phyloP scores from a whole-genome alignment of 140 eudicot genomes.

The Bidens hawaiensis region DNA sequence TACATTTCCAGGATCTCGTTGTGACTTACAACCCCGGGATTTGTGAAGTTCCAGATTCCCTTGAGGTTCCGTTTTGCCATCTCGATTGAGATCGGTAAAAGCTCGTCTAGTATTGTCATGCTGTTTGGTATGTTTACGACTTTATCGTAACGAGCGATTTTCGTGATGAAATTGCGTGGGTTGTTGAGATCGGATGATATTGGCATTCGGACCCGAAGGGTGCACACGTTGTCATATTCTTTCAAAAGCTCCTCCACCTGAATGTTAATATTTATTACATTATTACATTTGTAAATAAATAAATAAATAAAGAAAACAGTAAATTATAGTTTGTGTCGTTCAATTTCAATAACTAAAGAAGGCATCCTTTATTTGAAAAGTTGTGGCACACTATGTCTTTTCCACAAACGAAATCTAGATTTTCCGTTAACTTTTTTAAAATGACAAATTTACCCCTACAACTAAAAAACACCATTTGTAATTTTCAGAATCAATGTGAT shows the following conservation, averaged over 20 bases:
- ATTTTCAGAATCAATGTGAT: too few relatives aligned
- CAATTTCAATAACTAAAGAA: too few relatives aligned
- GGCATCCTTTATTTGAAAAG: too few relatives aligned
- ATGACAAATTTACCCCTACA: too few relatives aligned
- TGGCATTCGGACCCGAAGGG: too few relatives aligned
- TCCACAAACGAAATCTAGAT: too few relatives aligned
- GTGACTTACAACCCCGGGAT: slow-evolving; percentile 92
- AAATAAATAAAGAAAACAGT: too few relatives aligned
- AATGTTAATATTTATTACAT: neutral
- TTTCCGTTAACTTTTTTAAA: too few relatives aligned
- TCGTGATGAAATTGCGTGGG: slow-evolving; percentile 91
- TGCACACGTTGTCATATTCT: slow-evolving; percentile 70
- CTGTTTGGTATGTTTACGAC: slow-evolving; percentile 95
- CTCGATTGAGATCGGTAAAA: too few relatives aligned
- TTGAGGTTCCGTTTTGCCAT: slow-evolving; percentile 61
- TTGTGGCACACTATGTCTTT: too few relatives aligned
- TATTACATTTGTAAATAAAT: neutral
- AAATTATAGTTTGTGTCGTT: too few relatives aligned
- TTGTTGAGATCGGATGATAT: slow-evolving; percentile 80
- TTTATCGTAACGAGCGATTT: slow-evolving; percentile 65
- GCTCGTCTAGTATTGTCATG: slow-evolving; percentile 87
- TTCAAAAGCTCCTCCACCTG: slow-evolving; percentile 84
- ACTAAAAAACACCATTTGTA: too few relatives aligned
- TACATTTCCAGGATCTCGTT: slow-evolving; percentile 84
- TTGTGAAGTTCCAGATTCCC: slow-evolving; percentile 89